phyloP scores from a whole-genome alignment of 2,329 filamentous ascomycete species.

The Xylariaceae sp. region DNA sequence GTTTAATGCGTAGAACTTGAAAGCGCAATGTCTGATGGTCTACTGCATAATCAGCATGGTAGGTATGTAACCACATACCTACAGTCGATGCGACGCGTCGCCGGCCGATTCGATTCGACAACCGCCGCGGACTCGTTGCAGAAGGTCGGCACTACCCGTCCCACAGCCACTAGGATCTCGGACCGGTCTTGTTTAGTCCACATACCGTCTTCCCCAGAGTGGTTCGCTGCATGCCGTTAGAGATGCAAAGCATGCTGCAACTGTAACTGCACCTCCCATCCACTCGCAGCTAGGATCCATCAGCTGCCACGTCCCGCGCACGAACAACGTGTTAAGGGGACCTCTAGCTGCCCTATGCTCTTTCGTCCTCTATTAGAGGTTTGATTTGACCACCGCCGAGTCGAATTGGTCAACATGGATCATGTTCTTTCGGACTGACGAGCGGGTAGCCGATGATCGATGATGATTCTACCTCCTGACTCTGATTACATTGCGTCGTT shows the following conservation, averaged over 20 bases:
- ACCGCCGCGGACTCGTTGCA: background rate
- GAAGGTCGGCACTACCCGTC: slow-evolving; percentile 2
- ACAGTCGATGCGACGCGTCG: background rate
- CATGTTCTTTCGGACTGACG: background rate
- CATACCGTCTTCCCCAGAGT: slow-evolving; percentile 28
- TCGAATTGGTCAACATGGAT: background rate
- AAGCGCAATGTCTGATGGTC: background rate
- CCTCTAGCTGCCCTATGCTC: background rate
- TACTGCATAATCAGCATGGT: background rate
- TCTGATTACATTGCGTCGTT: background rate
- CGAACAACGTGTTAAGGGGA: slow-evolving; percentile 1
- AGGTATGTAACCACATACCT: background rate
- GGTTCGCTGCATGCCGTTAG: slow-evolving; percentile 5
- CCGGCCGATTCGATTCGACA: background rate
- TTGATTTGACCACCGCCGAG: background rate
- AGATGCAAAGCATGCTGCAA: slow-evolving; percentile 26
- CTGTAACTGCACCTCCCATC: slow-evolving; percentile 16
- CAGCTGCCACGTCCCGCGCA: slow-evolving; percentile 25
- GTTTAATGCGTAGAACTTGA: background rate
- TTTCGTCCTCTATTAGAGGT: background rate
- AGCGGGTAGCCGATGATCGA: background rate
- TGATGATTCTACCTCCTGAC: background rate
- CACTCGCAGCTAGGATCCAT: slow-evolving; percentile 33
- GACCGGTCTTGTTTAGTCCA: slow-evolving; percentile 24
- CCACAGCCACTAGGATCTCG: slow-evolving; percentile 26